Percentiles rank a stretch among this genome's conserved stretches.
These are phyloP conservation scores for Alloascoidea africana DNA, from an alignment of 805 yeast genomes.

Conservation along the genomic window DNA sequence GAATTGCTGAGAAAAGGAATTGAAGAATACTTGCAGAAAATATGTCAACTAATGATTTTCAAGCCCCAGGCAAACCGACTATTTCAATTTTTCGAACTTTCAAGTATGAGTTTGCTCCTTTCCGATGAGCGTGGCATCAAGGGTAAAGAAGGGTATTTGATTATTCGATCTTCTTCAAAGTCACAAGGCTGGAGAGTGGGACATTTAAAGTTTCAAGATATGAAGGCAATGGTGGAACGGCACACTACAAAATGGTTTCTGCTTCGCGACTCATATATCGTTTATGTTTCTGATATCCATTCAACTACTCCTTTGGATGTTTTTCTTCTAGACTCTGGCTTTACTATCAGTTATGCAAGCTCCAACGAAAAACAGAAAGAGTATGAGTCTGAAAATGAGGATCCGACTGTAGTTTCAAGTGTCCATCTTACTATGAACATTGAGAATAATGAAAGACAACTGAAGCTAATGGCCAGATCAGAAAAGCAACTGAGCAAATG, in stretches of 20 bases:
- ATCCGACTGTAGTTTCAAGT: constrained; percentile 10
- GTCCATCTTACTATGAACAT: constrained; percentile 15
- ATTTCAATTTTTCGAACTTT: constrained; percentile 78
- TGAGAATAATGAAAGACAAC: constrained; percentile 26
- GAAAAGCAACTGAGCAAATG: constrained; percentile 52
- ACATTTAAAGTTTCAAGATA: constrained; percentile 65
- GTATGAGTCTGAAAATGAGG: no score
- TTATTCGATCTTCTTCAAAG: constrained; percentile 69
- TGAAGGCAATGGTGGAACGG: constrained; percentile 78
- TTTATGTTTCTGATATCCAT: constrained; percentile 73
- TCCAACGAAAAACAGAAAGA: constrained; percentile 14
- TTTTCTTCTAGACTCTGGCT: constrained; percentile 70
- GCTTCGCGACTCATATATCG: constrained; percentile 69
- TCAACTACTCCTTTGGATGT: constrained; percentile 87
- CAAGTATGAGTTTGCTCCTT: constrained; percentile 73
- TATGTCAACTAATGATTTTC: constrained; percentile 44
- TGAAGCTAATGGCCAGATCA: constrained; percentile 57
- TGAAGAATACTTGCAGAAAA: constrained; percentile 50
- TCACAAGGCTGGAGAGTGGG: constrained; percentile 95
- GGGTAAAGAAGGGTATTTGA: constrained; percentile 82
- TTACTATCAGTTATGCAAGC: constrained; percentile 34
- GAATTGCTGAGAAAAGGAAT: constrained; percentile 21
- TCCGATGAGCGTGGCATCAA: constrained; percentile 68
- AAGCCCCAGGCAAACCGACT: constrained; percentile 72
- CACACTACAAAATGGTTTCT: constrained; percentile 89